phyloP scores from a whole-genome alignment of 2,329 filamentous ascomycete species.

The Monosporascus sp. region DNA sequence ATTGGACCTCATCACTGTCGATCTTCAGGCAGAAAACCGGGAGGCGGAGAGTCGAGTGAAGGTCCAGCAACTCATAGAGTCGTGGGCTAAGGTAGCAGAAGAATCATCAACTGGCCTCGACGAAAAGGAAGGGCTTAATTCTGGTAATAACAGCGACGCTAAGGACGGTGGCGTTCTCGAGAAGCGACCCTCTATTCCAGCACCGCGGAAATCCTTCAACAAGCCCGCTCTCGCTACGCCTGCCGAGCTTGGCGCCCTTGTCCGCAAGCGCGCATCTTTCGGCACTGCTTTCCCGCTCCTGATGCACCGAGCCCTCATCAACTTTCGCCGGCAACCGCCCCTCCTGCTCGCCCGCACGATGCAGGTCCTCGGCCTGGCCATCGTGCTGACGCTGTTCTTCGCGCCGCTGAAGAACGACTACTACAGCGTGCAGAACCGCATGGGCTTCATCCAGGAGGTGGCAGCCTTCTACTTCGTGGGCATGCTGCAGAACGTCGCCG shows the following conservation, averaged over 20 bases:
- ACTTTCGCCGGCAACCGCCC: constrained; percentile 60
- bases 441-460: constrained; percentile 69
- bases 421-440: constrained; percentile 63
- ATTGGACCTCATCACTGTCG: constrained; percentile 70
- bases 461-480: constrained; percentile 68
- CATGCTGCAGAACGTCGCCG: constrained; percentile 73
- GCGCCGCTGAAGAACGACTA: constrained; percentile 65
- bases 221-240: constrained; percentile 54
- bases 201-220: constrained; percentile 36
- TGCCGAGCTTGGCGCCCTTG: constrained; percentile 65
- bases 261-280: constrained; percentile 58
- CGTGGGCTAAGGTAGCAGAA: constrained; percentile 38
- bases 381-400: constrained; percentile 64
- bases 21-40: constrained; percentile 59
- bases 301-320: constrained; percentile 61
- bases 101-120: constrained; percentile 16
- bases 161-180: constrained; percentile 7
- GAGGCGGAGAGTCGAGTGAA: constrained; percentile 59
- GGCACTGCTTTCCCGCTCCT: constrained; percentile 60
- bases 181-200: constrained; percentile 8
- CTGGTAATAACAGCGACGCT: constrained; percentile 1
- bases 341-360: constrained; percentile 60
- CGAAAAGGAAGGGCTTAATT: constrained; percentile 21
- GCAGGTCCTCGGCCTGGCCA: constrained; percentile 59
- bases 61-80: constrained; percentile 55